phyloP scores from a whole-genome alignment of 768 basidiomycete species.

The Russula lepida region DNA sequence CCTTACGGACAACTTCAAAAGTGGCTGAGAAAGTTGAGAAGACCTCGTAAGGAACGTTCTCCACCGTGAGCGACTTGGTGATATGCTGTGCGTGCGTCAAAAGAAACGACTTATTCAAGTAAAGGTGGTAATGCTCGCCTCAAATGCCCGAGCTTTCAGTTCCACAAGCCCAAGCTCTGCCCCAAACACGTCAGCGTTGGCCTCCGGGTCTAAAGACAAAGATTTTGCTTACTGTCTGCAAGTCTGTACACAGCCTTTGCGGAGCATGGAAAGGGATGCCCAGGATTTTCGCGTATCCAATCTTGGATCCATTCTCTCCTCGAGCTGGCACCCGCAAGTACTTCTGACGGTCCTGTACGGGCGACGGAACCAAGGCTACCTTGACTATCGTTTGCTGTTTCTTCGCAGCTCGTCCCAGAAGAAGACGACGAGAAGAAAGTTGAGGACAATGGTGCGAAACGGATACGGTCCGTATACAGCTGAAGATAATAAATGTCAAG shows the following conservation, averaged over 20 bases:
- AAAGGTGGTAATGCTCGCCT: slow-evolving; percentile 24
- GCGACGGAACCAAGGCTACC: slow-evolving; percentile 22
- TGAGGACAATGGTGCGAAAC: slow-evolving; percentile 79
- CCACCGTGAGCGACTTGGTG: slow-evolving; percentile 59
- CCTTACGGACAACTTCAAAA: slow-evolving; percentile 75
- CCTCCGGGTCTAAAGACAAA: not conserved
- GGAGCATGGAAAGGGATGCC: slow-evolving; percentile 63
- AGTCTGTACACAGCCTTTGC: slow-evolving; percentile 79
- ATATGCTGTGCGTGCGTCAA: slow-evolving; percentile 49
- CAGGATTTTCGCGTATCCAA: slow-evolving; percentile 56
- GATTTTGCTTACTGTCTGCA: slow-evolving; percentile 57
- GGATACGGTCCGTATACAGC: slow-evolving; percentile 80
- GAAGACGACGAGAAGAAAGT: slow-evolving; percentile 36
- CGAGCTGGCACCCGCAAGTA: slow-evolving; percentile 24
- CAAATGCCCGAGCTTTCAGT: slow-evolving; percentile 65
- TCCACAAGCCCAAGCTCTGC: slow-evolving; percentile 65
- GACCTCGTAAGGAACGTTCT: slow-evolving; percentile 79
- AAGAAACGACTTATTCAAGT: not conserved
- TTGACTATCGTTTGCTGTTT: slow-evolving; percentile 32
- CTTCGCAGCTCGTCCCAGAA: slow-evolving; percentile 6
- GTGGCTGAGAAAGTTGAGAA: slow-evolving; percentile 80
- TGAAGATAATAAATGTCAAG: slow-evolving; percentile 25
- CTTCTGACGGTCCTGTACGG: slow-evolving; percentile 21
- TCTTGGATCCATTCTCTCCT: slow-evolving; percentile 64
- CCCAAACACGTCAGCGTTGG: not conserved